Conservation (phyloP, 106 monocot genomes). For the Alisma plantagoaquatica region DNA sequence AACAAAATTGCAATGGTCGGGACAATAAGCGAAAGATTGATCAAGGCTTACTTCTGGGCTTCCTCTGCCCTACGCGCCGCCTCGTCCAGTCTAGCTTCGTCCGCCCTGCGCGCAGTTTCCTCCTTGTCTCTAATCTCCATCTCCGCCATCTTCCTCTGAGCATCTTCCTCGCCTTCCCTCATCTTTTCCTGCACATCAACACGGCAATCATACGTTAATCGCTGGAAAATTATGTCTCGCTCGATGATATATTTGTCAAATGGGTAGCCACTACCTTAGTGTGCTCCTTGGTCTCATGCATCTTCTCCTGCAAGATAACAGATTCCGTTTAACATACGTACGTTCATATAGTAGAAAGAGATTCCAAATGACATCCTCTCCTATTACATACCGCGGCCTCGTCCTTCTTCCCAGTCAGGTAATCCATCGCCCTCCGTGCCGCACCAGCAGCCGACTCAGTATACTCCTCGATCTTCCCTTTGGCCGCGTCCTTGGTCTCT, state of each 20-base stretch:
- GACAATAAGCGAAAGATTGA: no score
- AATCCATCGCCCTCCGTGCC: conserved; percentile 20
- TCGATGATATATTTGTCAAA: no score
- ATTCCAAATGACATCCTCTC: no score
- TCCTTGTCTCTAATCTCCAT: conserved; percentile 12
- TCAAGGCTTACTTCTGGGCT: conserved; percentile 6
- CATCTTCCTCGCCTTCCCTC: conserved; percentile 17
- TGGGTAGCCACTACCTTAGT: no score
- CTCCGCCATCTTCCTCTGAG: conserved; percentile 31
- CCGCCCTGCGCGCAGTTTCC: no score
- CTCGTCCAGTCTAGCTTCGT: no score
- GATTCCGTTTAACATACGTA: no score
- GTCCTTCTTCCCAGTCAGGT: conserved; percentile 1
- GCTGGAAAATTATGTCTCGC: no score
- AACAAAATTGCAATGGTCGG: neutral
- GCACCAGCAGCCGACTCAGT: conserved; percentile 11
- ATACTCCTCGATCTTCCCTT: conserved; percentile 15
- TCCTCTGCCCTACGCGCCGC: conserved; percentile 11
- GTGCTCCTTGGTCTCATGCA: no score
- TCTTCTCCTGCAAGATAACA: no score
- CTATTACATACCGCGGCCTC: conserved; percentile 9
- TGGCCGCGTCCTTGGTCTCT: conserved; percentile 2
- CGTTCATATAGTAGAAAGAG: no score
- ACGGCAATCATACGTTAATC: no score
- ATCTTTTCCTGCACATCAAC: conserved; percentile 24